phyloP scores from a whole-genome alignment of 805 yeast genomes.

The Suhomyces faveliae region DNA sequence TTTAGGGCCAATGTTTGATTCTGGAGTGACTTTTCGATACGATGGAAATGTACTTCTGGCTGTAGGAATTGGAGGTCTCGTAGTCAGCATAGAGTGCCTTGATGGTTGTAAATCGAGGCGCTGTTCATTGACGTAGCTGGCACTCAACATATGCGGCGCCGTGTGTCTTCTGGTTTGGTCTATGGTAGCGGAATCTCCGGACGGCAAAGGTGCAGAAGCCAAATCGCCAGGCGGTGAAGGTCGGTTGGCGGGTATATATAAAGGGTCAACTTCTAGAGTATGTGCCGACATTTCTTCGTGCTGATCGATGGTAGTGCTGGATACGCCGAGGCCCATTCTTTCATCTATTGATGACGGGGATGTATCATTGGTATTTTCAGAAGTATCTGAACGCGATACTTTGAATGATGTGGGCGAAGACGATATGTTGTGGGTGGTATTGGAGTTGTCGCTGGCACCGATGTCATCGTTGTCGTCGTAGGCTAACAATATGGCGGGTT shows the following conservation, averaged over 20 bases:
- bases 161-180: conserved; percentile 8
- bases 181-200: not conserved
- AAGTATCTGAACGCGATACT: conserved; percentile 23
- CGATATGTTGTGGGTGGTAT: conserved; percentile 14
- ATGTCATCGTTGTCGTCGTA: conserved; percentile 1
- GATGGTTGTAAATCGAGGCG: conserved; percentile 1
- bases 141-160: conserved; percentile 5
- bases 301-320: conserved; percentile 4
- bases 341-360: conserved; percentile 24
- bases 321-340: not conserved
- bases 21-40: conserved; percentile 5
- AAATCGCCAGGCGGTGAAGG: not conserved
- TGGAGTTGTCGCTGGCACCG: not conserved
- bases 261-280: not conserved
- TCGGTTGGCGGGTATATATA: not conserved
- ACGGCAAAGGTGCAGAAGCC: not conserved
- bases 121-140: not conserved
- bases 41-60: conserved; percentile 21
- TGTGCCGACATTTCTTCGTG: not conserved
- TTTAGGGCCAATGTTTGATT: conserved; percentile 4
- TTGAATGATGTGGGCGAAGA: conserved; percentile 27
- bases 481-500: not conserved
- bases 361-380: conserved; percentile 26
- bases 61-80: conserved; percentile 8
- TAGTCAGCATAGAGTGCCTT: conserved; percentile 3